These are phyloP conservation scores for Curvularia sp. DNA, from an alignment of 2,329 filamentous ascomycete species.

Conservation along the genomic window DNA sequence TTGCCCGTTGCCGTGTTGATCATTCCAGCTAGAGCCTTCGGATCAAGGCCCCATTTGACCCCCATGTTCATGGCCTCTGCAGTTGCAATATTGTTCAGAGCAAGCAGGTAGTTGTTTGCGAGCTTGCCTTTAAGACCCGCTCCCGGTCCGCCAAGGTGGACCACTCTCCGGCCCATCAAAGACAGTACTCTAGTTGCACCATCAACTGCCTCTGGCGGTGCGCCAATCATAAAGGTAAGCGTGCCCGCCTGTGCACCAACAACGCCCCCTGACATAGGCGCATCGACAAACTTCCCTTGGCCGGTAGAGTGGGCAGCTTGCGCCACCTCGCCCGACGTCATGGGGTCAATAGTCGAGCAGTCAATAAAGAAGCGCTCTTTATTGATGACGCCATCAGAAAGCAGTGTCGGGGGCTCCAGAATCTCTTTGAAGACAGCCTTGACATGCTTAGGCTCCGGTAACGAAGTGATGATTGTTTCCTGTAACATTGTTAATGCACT, in stretches of 20 bases:
- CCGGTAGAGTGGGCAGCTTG: conserved; percentile 70
- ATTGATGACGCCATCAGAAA: conserved; percentile 56
- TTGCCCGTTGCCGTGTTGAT: conserved; percentile 94
- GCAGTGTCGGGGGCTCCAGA: conserved; percentile 65
- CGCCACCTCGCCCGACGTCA: conserved; percentile 80
- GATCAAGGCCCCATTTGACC: conserved; percentile 67
- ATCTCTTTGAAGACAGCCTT: conserved; percentile 82
- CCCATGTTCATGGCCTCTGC: conserved; percentile 73
- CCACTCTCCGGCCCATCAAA: conserved; percentile 83
- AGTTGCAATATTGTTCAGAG: conserved; percentile 84
- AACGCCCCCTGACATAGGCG: conserved; percentile 95
- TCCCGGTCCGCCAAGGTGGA: conserved; percentile 85
- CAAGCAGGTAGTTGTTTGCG: conserved; percentile 95
- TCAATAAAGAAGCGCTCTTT: conserved; percentile 86
- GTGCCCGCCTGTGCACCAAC: conserved; percentile 88
- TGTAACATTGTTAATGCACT: conserved; percentile 52
- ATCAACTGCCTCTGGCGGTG: conserved; percentile 66
- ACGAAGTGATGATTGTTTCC: conserved; percentile 86
- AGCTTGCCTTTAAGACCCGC: conserved; percentile 90
- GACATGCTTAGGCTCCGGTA: conserved; percentile 90
- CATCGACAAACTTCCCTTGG: conserved; percentile 84
- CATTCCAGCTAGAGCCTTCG: conserved; percentile 76
- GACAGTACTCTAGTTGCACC: conserved; percentile 73
- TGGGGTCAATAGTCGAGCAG: conserved; percentile 94
- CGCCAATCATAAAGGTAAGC: conserved; percentile 94